Evolutionary conservation across 345 rosid species (phyloP).

Genomic region (Rhodomyrtus tomentosa): DNA sequence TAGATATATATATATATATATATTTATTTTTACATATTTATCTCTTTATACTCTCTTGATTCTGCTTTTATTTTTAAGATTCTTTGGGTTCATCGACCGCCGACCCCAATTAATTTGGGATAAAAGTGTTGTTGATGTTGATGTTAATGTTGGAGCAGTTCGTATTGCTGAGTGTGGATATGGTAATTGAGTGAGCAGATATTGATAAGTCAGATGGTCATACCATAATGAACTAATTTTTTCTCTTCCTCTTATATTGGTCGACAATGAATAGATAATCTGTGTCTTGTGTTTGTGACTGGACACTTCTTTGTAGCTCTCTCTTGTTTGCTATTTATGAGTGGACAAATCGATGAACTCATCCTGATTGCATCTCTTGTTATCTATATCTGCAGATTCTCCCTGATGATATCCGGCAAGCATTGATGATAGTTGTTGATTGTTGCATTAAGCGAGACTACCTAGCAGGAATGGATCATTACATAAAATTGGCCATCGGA

Average conservation of each 20-base stretch:
- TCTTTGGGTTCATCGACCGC: no score
- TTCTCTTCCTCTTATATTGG: background rate
- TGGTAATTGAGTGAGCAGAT: background rate
- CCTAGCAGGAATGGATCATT: constrained; percentile 97
- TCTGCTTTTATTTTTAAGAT: no score
- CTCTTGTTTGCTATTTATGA: background rate
- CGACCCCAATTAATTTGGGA: no score
- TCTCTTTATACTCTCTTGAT: no score
- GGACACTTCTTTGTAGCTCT: background rate
- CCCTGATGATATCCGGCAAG: constrained; percentile 81
- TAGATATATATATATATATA: no score
- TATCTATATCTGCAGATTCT: constrained; percentile 39
- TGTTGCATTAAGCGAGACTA: constrained; percentile 87
- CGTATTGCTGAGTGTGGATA: background rate
- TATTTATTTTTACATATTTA: no score
- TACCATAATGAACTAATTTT: background rate
- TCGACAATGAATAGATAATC: background rate
- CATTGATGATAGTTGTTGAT: constrained; percentile 63
- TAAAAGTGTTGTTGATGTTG: no score
- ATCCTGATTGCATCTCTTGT: background rate
- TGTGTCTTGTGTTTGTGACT: background rate
- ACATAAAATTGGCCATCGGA: constrained; percentile 86
- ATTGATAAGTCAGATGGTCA: no score
- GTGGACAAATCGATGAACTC: background rate
- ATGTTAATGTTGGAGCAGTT: no score